Conservation (phyloP, 2,329 filamentous ascomycete genomes). For the Calonectria multiphialidica region DNA sequence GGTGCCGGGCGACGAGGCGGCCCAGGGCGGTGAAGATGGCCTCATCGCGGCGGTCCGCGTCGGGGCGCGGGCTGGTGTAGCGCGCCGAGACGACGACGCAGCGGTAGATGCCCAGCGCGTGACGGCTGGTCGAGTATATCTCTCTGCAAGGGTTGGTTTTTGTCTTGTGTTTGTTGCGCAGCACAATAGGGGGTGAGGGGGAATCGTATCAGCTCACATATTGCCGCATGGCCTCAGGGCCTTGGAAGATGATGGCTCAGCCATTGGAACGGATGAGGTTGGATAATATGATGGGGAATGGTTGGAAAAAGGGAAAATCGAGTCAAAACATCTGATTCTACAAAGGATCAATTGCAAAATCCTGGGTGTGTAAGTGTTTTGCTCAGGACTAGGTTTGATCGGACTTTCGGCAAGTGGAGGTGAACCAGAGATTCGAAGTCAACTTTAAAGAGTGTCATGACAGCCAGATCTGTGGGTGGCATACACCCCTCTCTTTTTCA, state of each 20-base stretch:
- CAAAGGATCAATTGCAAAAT: neutral
- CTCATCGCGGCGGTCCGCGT: slow-evolving; percentile 5
- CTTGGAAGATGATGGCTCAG: neutral
- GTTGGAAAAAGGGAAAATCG: neutral
- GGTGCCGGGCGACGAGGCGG: slow-evolving; percentile 56
- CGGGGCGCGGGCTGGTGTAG: slow-evolving; percentile 47
- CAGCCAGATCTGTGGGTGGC: neutral
- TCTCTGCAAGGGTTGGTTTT: slow-evolving; percentile 52
- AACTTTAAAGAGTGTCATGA: neutral
- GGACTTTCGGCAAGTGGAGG: neutral
- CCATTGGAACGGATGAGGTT: slow-evolving; percentile 16
- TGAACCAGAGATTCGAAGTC: neutral
- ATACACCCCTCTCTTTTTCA: too few relatives aligned
- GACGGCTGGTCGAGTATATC: slow-evolving; percentile 58
- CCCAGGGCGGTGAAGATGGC: slow-evolving; percentile 54
- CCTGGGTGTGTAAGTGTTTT: neutral
- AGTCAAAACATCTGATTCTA: neutral
- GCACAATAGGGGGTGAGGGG: neutral
- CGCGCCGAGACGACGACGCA: slow-evolving; percentile 60
- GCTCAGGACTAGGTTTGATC: neutral
- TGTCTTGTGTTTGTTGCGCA: slow-evolving; percentile 6
- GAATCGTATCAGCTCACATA: slow-evolving; percentile 33
- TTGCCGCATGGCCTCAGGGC: slow-evolving; percentile 42
- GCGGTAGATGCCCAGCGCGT: slow-evolving; percentile 60
- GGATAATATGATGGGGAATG: neutral